Percentiles rank a stretch among this genome's conserved stretches.
phyloP scores from a whole-genome alignment of 192 early-diverging fungal species.

The Piromyces sp. region DNA sequence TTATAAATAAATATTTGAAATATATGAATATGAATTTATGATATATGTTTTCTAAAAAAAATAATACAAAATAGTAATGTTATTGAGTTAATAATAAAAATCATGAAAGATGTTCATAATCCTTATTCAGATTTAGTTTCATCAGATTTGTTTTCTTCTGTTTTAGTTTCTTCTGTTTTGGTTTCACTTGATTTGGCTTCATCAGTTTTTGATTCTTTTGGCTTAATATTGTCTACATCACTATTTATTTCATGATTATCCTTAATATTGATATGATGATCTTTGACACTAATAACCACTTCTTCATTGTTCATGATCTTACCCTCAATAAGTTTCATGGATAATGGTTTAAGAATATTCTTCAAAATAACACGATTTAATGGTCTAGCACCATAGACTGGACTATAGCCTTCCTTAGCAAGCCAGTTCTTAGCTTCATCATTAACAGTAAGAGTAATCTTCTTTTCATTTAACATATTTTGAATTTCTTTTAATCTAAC shows the following conservation, averaged over 20 bases:
- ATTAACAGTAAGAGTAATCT: neutral
- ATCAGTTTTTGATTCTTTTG: no score
- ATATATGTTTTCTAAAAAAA: no score
- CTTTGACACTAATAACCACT: neutral
- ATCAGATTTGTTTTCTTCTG: no score
- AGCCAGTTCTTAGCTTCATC: neutral
- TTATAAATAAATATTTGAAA: no score
- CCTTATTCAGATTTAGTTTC: no score
- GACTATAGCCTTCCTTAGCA: neutral
- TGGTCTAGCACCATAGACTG: neutral
- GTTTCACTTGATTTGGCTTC: no score
- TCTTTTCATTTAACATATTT: conserved; percentile 1
- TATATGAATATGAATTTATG: no score
- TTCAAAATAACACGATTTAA: neutral
- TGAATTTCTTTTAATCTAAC: conserved; percentile 49
- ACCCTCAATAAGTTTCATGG: neutral
- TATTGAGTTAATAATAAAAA: no score
- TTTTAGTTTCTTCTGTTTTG: no score
- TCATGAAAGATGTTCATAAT: no score
- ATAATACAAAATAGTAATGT: no score
- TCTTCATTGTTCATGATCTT: neutral
- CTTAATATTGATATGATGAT: neutral
- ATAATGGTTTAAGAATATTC: neutral
- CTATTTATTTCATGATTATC: neutral
- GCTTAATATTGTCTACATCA: neutral